Percentiles rank a stretch among this genome's conserved stretches.
Conservation (phyloP, 805 yeast genomes). For the Brettanomyces nanus region DNA sequence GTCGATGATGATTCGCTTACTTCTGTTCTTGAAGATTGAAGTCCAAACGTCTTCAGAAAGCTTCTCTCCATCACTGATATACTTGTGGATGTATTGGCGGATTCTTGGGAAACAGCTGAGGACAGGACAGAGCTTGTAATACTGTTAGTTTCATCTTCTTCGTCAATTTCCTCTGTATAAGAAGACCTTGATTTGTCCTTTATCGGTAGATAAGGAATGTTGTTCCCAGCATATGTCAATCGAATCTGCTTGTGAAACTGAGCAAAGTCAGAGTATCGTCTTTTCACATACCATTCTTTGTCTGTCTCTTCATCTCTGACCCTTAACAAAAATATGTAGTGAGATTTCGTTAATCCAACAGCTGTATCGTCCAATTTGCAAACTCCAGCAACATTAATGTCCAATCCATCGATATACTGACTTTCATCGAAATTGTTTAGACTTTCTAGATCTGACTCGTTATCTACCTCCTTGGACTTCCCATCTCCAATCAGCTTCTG, state of each 20-base stretch:
- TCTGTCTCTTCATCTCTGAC: constrained; percentile 28
- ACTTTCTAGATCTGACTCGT: constrained; percentile 27
- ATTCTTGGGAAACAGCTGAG: not conserved
- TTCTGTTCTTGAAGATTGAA: not conserved
- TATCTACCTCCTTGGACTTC: constrained; percentile 3
- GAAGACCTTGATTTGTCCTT: constrained; percentile 21
- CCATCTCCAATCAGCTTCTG: constrained; percentile 22
- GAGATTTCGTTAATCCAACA: constrained; percentile 16
- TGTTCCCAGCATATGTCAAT: constrained; percentile 60
- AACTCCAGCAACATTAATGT: constrained; percentile 65
- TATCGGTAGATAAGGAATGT: constrained; percentile 31
- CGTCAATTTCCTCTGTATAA: constrained; percentile 10
- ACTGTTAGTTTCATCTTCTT: constrained; percentile 7
- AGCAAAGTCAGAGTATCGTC: constrained; percentile 64
- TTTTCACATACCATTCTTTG: constrained; percentile 39
- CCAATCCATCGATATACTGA: constrained; percentile 46
- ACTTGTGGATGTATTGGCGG: not conserved
- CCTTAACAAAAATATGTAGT: constrained; percentile 42
- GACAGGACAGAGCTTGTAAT: not conserved
- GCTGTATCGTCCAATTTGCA: constrained; percentile 24
- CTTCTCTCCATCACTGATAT: not conserved
- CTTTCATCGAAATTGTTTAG: constrained; percentile 22
- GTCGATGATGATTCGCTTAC: not conserved
- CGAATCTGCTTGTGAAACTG: constrained; percentile 45
- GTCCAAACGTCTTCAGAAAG: not conserved